A percentile compares a stretch with the other conserved stretches of the same genome.
These are phyloP conservation scores for Daldinia caldariorum DNA, from an alignment of 495 filamentous ascomycete species.

Conservation along the genomic window DNA sequence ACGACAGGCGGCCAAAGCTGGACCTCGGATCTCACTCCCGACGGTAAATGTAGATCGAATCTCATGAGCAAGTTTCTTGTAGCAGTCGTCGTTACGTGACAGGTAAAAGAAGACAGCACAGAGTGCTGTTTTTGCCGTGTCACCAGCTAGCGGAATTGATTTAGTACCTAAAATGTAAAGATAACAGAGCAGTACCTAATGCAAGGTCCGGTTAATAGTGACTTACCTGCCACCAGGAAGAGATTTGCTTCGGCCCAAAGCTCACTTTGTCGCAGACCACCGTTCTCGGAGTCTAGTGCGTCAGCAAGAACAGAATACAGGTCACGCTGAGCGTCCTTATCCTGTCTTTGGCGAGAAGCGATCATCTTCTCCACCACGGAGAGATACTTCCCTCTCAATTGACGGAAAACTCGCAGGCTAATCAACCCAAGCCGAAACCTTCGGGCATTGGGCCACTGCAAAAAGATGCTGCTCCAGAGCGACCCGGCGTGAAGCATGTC, in stretches of 20 bases:
- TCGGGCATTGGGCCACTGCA: neutral
- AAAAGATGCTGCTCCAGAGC: neutral
- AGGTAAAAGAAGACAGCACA: slow-evolving; percentile 65
- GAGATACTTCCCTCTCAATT: neutral
- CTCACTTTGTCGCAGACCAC: neutral
- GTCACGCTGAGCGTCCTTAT: neutral
- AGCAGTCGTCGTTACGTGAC: slow-evolving; percentile 51
- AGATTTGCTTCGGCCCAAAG: neutral
- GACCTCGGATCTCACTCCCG: slow-evolving; percentile 50
- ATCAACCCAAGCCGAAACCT: neutral
- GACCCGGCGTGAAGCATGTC: neutral
- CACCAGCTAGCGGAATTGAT: slow-evolving; percentile 36
- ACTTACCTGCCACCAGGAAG: neutral
- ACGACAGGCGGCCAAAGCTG: slow-evolving; percentile 58
- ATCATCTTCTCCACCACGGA: neutral
- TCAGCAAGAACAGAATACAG: neutral
- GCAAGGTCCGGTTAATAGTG: neutral
- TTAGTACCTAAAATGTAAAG: neutral
- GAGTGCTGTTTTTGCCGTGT: slow-evolving; percentile 60
- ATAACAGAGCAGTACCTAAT: neutral
- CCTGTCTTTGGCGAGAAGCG: neutral
- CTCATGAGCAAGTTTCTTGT: slow-evolving; percentile 53
- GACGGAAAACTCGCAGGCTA: neutral
- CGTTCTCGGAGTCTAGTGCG: neutral
- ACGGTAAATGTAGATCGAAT: slow-evolving; percentile 52